These are phyloP conservation scores for Globisporangium parvum DNA, from an alignment of 352 stramenopile species.

Conservation along the genomic window DNA sequence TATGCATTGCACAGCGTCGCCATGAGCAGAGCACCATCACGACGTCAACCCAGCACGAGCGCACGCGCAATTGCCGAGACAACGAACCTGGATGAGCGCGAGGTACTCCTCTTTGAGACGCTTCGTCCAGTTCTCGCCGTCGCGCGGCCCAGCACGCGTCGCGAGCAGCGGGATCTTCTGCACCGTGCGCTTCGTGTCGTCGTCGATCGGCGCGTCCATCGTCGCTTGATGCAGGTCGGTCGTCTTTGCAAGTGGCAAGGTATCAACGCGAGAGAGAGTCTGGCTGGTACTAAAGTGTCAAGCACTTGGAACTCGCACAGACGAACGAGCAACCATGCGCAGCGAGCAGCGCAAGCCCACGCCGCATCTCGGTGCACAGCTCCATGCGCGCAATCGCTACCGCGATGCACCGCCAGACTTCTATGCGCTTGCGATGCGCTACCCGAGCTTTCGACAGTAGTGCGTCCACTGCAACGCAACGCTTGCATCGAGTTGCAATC, in stretches of 20 bases:
- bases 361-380: conserved; percentile 47
- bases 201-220: conserved; percentile 80
- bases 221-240: no score
- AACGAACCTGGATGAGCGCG: conserved; percentile 63
- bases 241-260: no score
- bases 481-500: background rate
- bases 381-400: conserved; percentile 78
- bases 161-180: conserved; percentile 82
- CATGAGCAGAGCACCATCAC: no score
- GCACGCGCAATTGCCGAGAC: background rate
- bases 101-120: conserved; percentile 87
- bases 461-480: conserved; percentile 20
- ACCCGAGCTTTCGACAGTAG: conserved; percentile 59
- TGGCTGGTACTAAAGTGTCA: no score
- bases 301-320: no score
- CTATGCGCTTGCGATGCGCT: conserved; percentile 55
- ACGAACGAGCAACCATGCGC: conserved; percentile 16
- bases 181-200: conserved; percentile 73
- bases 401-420: conserved; percentile 63
- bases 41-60: no score
- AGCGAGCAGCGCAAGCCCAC: conserved; percentile 47
- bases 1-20: background rate
- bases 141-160: conserved; percentile 68
- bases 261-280: no score
- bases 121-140: conserved; percentile 75